Evolutionary conservation across 108 stramenopile genomes (phyloP).

Genomic region (Skeletonema grethae): DNA sequence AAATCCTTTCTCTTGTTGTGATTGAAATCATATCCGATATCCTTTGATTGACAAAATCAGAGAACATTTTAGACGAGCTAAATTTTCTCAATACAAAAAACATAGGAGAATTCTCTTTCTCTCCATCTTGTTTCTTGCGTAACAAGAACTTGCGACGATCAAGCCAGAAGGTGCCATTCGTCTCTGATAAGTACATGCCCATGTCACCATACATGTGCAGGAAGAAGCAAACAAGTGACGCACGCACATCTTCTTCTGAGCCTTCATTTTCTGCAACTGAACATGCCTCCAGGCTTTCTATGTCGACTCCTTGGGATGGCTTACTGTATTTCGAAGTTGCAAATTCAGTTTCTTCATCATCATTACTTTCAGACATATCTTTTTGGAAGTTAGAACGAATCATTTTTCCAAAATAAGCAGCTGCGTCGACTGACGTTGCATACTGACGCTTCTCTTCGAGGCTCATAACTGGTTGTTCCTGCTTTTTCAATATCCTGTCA

Average conservation of each 20-base stretch:
- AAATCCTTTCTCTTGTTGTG: conserved; percentile 35
- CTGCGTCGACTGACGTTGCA: conserved; percentile 37
- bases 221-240: conserved; percentile 82
- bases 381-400: conserved; percentile 18
- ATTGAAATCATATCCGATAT: conserved; percentile 66
- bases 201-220: conserved; percentile 79
- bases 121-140: conserved; percentile 71
- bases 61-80: conserved; percentile 79
- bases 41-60: conserved; percentile 69
- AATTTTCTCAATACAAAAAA: conserved; percentile 75
- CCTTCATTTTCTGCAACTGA: conserved; percentile 65
- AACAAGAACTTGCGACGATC: conserved; percentile 75
- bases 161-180: conserved; percentile 54
- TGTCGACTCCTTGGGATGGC: conserved; percentile 28
- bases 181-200: conserved; percentile 56
- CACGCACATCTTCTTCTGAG: conserved; percentile 73
- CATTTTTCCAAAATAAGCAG: conserved; percentile 33
- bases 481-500: conserved; percentile 11
- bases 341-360: not conserved
- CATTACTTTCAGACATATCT: conserved; percentile 1
- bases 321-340: conserved; percentile 25
- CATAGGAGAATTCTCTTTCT: conserved; percentile 69
- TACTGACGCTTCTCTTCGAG: conserved; percentile 37
- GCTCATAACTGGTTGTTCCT: conserved; percentile 6
- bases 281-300: conserved; percentile 64